phyloP scores from a whole-genome alignment of 768 basidiomycete genomes.

The Flagelloscypha sp. region DNA sequence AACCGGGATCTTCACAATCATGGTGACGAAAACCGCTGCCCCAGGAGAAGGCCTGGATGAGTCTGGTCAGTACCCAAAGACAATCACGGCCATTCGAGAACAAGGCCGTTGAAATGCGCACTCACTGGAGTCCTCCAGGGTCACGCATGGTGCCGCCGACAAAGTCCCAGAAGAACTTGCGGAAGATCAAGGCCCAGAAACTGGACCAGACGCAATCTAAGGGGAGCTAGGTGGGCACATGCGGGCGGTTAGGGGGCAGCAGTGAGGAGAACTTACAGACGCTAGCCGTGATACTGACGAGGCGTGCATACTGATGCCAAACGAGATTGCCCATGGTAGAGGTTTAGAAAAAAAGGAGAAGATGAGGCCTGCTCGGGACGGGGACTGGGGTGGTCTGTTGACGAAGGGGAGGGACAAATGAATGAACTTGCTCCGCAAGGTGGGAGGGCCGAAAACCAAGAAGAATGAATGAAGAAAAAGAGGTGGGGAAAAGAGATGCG shows the following conservation, averaged over 20 bases:
- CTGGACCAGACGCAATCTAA: conserved; percentile 74
- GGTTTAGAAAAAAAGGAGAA: conserved; percentile 10
- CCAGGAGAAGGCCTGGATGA: conserved; percentile 47
- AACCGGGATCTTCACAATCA: conserved; percentile 74
- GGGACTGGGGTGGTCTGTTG: conserved; percentile 18
- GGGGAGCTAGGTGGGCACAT: conserved; percentile 3
- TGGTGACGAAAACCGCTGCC: conserved; percentile 52
- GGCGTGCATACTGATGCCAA: conserved; percentile 73
- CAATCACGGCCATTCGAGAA: conserved; percentile 2
- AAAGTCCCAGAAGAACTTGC: conserved; percentile 98
- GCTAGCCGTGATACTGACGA: conserved; percentile 59
- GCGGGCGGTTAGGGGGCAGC: conserved; percentile 5
- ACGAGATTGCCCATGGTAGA: conserved; percentile 67
- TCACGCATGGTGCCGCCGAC: conserved; percentile 70
- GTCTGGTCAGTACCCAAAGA: neutral
- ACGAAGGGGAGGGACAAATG: conserved; percentile 7
- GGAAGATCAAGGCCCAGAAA: conserved; percentile 74
- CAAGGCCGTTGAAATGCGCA: conserved; percentile 11
- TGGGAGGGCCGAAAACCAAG: conserved; percentile 11
- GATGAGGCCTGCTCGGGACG: conserved; percentile 10
- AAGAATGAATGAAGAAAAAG: conserved; percentile 15
- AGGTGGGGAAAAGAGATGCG: conserved; percentile 18
- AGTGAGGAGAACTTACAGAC: conserved; percentile 47
- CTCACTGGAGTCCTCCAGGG: conserved; percentile 75
- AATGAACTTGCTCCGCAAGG: conserved; percentile 14